phyloP scores from a whole-genome alignment of 176 grass and related monocot genomes.

The Pontederia paniculata region DNA sequence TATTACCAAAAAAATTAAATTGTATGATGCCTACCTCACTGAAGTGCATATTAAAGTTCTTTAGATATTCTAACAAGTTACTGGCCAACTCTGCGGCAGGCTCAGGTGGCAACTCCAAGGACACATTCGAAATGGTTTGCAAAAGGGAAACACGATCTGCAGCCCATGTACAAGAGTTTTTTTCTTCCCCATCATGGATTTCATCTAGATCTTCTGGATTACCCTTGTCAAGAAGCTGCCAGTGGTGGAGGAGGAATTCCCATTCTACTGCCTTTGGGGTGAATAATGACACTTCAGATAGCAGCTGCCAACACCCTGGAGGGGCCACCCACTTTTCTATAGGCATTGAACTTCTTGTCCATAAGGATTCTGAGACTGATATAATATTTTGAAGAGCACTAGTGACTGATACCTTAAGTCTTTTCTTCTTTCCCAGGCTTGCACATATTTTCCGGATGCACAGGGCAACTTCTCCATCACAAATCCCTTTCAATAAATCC shows the following conservation, averaged over 20 bases:
- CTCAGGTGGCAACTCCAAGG: conserved; percentile 70
- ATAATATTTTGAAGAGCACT: conserved; percentile 80
- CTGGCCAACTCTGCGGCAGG: conserved; percentile 72
- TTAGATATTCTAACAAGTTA: conserved; percentile 62
- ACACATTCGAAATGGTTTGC: conserved; percentile 87
- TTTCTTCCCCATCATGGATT: conserved; percentile 38
- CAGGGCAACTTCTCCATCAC: conserved; percentile 56
- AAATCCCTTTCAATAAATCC: conserved; percentile 63
- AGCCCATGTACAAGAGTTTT: conserved; percentile 55
- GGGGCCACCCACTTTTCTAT: conserved; percentile 75
- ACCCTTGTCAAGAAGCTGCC: conserved; percentile 83
- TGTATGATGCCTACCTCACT: conserved; percentile 59
- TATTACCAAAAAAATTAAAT: background rate
- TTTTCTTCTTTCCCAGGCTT: conserved; percentile 95
- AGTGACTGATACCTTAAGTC: conserved; percentile 48
- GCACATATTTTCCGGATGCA: conserved; percentile 79
- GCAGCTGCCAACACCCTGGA: conserved; percentile 76
- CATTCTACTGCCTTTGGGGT: conserved; percentile 65
- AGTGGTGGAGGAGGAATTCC: conserved; percentile 84
- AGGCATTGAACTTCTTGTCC: conserved; percentile 35
- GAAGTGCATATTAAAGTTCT: conserved; percentile 83
- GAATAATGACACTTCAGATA: conserved; percentile 73
- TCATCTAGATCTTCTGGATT: conserved; percentile 28
- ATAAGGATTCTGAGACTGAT: conserved; percentile 52
- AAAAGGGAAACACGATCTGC: conserved; percentile 76